A percentile compares a stretch with the other conserved stretches of the same genome.
phyloP scores from a whole-genome alignment of 768 basidiomycete genomes.

The Lactarius sanguifluus region DNA sequence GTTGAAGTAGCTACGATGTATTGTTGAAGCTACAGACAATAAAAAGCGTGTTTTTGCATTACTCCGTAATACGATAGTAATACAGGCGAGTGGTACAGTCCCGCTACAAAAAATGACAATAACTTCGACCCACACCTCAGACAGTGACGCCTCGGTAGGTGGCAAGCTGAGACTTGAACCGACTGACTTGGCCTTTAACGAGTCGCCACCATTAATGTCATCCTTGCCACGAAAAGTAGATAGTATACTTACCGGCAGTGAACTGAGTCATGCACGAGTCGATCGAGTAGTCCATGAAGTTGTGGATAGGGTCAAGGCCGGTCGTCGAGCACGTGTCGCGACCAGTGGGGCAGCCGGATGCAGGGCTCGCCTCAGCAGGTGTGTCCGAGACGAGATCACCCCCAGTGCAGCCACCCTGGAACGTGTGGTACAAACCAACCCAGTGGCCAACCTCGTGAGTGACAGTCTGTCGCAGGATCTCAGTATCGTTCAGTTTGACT shows the following conservation, averaged over 20 bases:
- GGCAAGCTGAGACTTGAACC: conserved; percentile 43
- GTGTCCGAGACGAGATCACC: conserved; percentile 50
- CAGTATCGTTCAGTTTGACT: neutral
- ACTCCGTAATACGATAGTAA: neutral
- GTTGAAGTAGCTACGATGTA: no score
- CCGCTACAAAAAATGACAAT: neutral
- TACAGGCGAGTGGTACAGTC: neutral
- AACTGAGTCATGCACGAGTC: conserved; percentile 53
- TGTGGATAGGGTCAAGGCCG: conserved; percentile 46
- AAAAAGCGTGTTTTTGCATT: no score
- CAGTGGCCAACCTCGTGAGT: conserved; percentile 64
- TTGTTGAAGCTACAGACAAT: no score
- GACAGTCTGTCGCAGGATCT: conserved; percentile 38
- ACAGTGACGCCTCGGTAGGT: conserved; percentile 43
- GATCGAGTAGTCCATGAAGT: conserved; percentile 56
- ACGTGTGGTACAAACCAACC: conserved; percentile 59
- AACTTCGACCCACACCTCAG: conserved; percentile 17
- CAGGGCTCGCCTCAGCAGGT: conserved; percentile 47
- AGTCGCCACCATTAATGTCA: neutral
- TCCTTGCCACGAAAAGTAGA: neutral
- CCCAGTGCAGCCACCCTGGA: conserved; percentile 49
- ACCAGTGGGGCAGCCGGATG: conserved; percentile 39
- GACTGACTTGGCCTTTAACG: conserved; percentile 35
- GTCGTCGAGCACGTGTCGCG: conserved; percentile 35
- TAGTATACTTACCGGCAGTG: conserved; percentile 40